Evolutionary conservation across 305 asterid species (phyloP).

Genomic region (Solanum hybrid): DNA sequence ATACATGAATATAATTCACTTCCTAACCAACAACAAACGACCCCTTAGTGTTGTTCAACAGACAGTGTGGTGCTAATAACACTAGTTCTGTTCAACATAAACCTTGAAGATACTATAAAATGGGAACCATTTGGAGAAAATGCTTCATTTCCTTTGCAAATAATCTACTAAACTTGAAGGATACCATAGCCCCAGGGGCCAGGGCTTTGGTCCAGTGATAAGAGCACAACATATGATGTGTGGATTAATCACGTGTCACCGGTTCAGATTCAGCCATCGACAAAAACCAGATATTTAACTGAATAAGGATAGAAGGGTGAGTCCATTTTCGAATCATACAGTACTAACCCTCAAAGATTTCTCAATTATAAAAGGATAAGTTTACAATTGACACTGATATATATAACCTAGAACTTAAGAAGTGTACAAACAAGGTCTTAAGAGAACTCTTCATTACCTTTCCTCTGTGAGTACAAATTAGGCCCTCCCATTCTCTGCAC

Average conservation of each 20-base stretch:
- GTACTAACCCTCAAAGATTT: background rate
- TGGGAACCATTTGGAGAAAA: background rate
- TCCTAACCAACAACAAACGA: background rate
- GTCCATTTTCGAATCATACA: background rate
- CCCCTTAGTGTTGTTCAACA: background rate
- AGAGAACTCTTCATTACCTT: conserved; percentile 35
- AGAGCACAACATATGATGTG: background rate
- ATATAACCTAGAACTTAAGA: background rate
- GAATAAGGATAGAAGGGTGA: background rate
- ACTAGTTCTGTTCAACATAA: background rate
- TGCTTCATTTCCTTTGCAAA: background rate
- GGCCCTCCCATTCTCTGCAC: conserved; percentile 97
- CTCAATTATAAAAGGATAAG: background rate
- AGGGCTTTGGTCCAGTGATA: background rate
- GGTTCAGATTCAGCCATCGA: background rate
- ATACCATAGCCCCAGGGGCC: background rate
- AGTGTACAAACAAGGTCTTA: background rate
- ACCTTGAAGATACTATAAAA: background rate
- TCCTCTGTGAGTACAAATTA: conserved; percentile 67
- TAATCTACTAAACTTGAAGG: background rate
- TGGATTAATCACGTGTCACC: background rate
- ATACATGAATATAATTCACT: background rate
- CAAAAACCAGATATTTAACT: background rate
- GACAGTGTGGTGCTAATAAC: background rate
- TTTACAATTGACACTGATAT: background rate